Evolutionary conservation across 2,329 filamentous ascomycete genomes (phyloP).

Genomic region (Xylaria sp.): DNA sequence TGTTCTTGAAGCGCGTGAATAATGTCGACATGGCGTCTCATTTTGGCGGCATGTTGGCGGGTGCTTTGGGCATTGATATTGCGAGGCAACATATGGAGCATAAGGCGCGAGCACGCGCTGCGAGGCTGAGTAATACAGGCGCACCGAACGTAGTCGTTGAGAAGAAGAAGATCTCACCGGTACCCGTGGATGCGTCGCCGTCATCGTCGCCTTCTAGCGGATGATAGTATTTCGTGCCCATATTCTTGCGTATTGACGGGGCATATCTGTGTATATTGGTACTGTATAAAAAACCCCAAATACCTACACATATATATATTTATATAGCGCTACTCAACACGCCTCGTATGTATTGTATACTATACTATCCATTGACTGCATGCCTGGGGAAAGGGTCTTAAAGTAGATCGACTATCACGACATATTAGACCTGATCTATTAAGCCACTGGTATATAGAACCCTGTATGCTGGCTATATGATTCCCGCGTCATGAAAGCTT

Average conservation of each 20-base stretch:
- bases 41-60: slow-evolving; percentile 62
- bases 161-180: slow-evolving; percentile 24
- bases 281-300: neutral
- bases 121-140: slow-evolving; percentile 44
- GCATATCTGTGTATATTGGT: neutral
- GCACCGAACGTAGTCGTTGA: slow-evolving; percentile 39
- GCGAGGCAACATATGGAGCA: slow-evolving; percentile 50
- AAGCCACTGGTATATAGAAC: too few species aligned
- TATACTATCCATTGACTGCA: neutral
- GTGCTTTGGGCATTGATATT: slow-evolving; percentile 56
- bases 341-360: neutral
- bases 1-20: slow-evolving; percentile 53
- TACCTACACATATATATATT: neutral
- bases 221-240: slow-evolving; percentile 21
- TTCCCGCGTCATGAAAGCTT: too few species aligned
- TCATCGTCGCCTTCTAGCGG: slow-evolving; percentile 15
- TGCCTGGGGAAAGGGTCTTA: neutral
- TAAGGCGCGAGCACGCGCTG: slow-evolving; percentile 41
- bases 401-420: neutral
- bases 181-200: slow-evolving; percentile 12
- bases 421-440: neutral
- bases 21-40: slow-evolving; percentile 65
- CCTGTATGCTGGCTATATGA: neutral
- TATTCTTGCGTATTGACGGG: slow-evolving; percentile 1
- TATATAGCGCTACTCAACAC: too few species aligned